phyloP scores from a whole-genome alignment of 177 flowering plant species.

The Vitis hybrid region DNA sequence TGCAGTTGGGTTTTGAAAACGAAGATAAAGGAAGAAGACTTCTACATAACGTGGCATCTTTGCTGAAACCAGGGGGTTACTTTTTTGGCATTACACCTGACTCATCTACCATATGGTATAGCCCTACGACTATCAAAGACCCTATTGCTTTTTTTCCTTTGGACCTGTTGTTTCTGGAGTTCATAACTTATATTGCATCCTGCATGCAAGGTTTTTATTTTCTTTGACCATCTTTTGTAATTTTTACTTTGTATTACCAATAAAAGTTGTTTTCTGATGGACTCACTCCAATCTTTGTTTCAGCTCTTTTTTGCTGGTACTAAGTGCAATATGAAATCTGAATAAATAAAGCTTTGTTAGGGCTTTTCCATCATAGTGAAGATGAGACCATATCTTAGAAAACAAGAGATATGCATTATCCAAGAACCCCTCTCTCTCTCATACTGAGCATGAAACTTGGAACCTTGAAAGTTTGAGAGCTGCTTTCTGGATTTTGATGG shows the following conservation, averaged over 20 bases:
- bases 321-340: not conserved
- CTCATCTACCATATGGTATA: constrained; percentile 99
- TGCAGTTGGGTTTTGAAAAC: constrained; percentile 84
- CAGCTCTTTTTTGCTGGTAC: not conserved
- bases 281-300: too few species aligned
- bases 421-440: not conserved
- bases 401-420: not conserved
- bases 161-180: not conserved
- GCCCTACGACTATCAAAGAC: constrained; percentile 5
- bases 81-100: constrained; percentile 98
- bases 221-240: not conserved
- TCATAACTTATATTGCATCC: not conserved
- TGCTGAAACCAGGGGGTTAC: constrained; percentile 95
- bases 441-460: not conserved
- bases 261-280: too few species aligned
- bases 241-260: too few species aligned
- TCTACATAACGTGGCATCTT: constrained; percentile 74
- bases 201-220: not conserved
- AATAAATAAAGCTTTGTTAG: not conserved
- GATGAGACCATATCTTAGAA: not conserved
- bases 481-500: too few species aligned
- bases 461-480: too few species aligned
- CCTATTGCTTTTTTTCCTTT: not conserved
- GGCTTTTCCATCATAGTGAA: not conserved
- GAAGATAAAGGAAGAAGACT: constrained; percentile 87